Evolutionary conservation across 495 filamentous ascomycete species (phyloP).

Genomic region (Neurospora hispaniola): DNA sequence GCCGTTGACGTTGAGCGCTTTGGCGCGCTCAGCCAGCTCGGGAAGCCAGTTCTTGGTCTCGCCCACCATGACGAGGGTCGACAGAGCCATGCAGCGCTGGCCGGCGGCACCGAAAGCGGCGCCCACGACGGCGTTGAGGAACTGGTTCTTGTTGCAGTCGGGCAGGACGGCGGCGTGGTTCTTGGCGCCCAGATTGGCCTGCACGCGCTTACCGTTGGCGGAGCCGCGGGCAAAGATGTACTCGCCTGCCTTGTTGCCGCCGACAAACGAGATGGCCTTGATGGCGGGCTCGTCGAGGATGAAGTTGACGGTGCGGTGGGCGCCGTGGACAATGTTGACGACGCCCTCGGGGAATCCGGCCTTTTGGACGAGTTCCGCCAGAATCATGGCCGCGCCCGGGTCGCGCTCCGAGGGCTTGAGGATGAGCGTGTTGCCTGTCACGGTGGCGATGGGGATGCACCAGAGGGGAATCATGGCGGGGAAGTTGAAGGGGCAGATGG

Average conservation of each 20-base stretch:
- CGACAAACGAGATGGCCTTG: conserved; percentile 97
- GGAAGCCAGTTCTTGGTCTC: conserved; percentile 88
- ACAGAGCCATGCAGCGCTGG: conserved; percentile 96
- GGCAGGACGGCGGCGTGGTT: conserved; percentile 95
- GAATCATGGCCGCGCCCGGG: conserved; percentile 96
- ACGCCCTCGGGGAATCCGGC: conserved; percentile 93
- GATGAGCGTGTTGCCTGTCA: conserved; percentile 88
- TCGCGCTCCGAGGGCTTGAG: conserved; percentile 97
- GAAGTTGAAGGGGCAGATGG: conserved; percentile 99
- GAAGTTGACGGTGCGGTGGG: conserved; percentile 88
- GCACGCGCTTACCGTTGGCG: conserved; percentile 84
- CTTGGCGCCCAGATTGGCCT: conserved; percentile 97
- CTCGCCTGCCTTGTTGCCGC: conserved; percentile 91
- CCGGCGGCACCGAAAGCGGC: conserved; percentile 96
- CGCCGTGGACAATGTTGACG: conserved; percentile 88
- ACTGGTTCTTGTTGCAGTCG: conserved; percentile 96
- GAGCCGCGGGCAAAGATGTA: conserved; percentile 93
- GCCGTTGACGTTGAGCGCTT: conserved; percentile 79
- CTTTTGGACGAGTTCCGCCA: conserved; percentile 82
- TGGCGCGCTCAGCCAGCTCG: conserved; percentile 85
- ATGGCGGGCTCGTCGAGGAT: conserved; percentile 92
- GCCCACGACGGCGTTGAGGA: conserved; percentile 86
- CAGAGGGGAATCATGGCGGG: conserved; percentile 99
- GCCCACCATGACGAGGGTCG: conserved; percentile 86
- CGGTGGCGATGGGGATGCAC: conserved; percentile 90